phyloP scores from a whole-genome alignment of 169 alveolate genomes.

The Perkinsus olseni region DNA sequence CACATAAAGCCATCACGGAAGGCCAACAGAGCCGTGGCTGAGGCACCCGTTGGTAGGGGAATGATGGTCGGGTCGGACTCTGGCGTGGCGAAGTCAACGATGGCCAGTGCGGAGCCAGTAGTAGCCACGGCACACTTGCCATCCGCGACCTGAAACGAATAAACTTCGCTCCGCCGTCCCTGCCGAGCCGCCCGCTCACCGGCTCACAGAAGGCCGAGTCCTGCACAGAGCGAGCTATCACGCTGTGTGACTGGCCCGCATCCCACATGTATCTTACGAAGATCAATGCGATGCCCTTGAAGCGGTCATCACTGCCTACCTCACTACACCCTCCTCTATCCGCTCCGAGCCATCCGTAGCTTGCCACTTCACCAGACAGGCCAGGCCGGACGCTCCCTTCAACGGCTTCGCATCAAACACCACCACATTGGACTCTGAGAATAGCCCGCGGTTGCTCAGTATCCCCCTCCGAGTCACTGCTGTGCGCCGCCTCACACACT shows the following conservation, averaged over 20 bases:
- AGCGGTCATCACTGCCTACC: background rate
- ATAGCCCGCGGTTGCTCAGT: background rate
- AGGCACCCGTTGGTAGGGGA: background rate
- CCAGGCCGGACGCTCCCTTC: background rate
- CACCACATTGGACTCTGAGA: background rate
- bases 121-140: background rate
- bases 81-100: background rate
- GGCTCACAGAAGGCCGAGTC: background rate
- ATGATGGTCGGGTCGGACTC: background rate
- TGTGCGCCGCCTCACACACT: background rate
- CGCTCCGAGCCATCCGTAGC: background rate
- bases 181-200: background rate
- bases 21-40: background rate
- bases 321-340: background rate
- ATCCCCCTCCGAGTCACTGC: background rate
- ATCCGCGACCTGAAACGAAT: background rate
- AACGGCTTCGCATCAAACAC: background rate
- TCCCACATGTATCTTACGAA: background rate
- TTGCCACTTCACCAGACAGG: background rate
- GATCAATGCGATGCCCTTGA: background rate
- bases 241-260: background rate
- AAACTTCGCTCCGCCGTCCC: background rate
- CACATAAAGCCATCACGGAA: background rate
- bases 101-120: background rate
- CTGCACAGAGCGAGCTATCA: background rate